Conservation (phyloP, 306 rosid species). For the Cicer arietinum region DNA sequence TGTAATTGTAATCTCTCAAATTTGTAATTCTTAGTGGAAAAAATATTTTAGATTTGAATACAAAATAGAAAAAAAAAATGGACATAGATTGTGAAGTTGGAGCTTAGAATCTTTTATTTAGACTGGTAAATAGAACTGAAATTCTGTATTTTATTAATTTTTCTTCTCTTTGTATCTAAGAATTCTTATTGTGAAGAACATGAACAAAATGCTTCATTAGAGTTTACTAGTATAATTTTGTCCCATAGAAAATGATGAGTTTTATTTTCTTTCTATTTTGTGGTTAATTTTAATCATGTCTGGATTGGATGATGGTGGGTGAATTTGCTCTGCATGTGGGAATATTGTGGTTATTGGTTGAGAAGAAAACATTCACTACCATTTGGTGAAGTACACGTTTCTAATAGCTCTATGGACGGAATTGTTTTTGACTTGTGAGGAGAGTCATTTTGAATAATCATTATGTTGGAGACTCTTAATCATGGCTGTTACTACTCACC, state of each 20-base stretch:
- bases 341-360: conserved; percentile 34
- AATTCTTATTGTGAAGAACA: conserved; percentile 43
- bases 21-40: conserved; percentile 39
- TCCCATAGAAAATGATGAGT: not conserved
- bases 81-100: conserved; percentile 40
- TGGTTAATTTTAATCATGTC: not conserved
- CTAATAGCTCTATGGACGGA: conserved; percentile 39
- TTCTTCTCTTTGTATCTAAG: conserved; percentile 56
- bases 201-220: conserved; percentile 12
- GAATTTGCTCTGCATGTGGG: conserved; percentile 37
- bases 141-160: conserved; percentile 52
- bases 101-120: conserved; percentile 37
- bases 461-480: conserved; percentile 47
- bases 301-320: conserved; percentile 19
- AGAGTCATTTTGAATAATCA: conserved; percentile 50
- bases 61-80: conserved; percentile 29
- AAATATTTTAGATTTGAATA: conserved; percentile 17
- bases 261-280: no score
- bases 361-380: conserved; percentile 45
- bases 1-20: conserved; percentile 50
- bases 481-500: conserved; percentile 34
- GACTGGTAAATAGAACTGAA: conserved; percentile 60
- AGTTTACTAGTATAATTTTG: conserved; percentile 34
- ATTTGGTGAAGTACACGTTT: conserved; percentile 48
- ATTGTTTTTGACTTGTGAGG: conserved; percentile 49